Evolutionary conservation across 1,284 basidiomycete species (phyloP), one percentile per base, ranked within the genome.

Genomic region (Earliella scabrosa): DNA sequence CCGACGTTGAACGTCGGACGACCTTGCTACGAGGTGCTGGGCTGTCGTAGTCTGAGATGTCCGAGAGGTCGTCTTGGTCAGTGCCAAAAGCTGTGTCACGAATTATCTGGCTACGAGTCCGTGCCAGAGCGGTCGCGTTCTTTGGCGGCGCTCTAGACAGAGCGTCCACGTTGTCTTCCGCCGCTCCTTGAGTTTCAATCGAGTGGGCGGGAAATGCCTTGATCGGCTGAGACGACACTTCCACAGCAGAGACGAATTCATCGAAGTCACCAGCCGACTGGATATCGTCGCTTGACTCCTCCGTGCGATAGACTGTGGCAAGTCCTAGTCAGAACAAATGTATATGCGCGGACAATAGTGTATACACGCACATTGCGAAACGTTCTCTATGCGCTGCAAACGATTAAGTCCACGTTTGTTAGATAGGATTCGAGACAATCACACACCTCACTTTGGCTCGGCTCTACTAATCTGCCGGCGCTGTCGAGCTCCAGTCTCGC

Each of bases 61-160:
- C 70, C 36, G 71, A 72, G 5, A 72, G 64, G n/a, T 71, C 71
- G 45, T 71, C 68, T 46, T 71, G 67, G 45, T 64, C 68, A 16
- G 64, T 54, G 11, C 71, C 71, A 43, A 73, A 72, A 0, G 59
- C 64, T 1, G 58, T 61, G 8, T 68, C 68, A 21, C 62, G 64
- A 7, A 68, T 50, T 16, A 57, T 38, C 50, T 69, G 63, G 18
- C 60, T 68, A 9, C 38, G 43, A 27, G 66, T 59, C 23, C 66
- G 63, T 52, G 55, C 41, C 3, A 57, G 51, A 35, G n/a, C n/a
- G 24, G 23, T 32, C 14, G 23, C 20, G n/a, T 21, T 8, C 20
- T 38, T 20, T 6, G 29, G 13, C 29, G 29, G 29, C 29, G 6
- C 29, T 6, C 29, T 13, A 31, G 29, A 31, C 13, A 31, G 13